Evolutionary conservation across 495 filamentous ascomycete genomes (phyloP), one percentile per base, ranked within the genome.

Genomic region (Copromyces sp.): DNA sequence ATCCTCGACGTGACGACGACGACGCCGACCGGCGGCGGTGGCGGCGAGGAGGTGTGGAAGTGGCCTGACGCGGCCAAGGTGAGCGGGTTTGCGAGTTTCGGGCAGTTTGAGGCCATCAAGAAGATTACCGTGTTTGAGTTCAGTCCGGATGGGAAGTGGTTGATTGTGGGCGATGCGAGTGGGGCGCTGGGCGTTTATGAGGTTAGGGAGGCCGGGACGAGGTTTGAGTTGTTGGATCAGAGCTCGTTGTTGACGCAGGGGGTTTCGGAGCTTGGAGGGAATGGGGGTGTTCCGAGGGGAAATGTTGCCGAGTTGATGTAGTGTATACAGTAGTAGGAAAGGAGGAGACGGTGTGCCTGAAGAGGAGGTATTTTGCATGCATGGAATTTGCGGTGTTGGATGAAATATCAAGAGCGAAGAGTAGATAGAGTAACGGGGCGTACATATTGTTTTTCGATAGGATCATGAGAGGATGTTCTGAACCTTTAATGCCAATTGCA

Each of bases 91-190:
- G 73, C 73, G 44, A 71, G 68, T 39, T 77, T 77, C 24, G 75
- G 76, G 24, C 76, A 79, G 73, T 38, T 79, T 20, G 77, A 77
- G 69, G 73, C 70, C 11, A 32, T 79, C 32, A 44, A 59, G 4
- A 75, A 74, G 29, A 73, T 79, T 3, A 78, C 73, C 3, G 79
- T 78, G 35, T 80, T 80, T 73, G 79, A 78, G 72, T 80, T 80
- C 29, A 77, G 73, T 4, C 24, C 59, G 0, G 78, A 80, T n/a
- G 76, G 77, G 5, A 59, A 68, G 47, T 69, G 73, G 72, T 14
- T 80, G 65, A 72, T 79, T 16, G 72, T 80, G 0, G 79, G 79
- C 5, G 79, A 79, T 72, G 69, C 59, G 11, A 70, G 16, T 29
- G 79, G 79, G 0, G 71, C 37, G 0, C 68, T 80, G 11, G 78